phyloP scores from a whole-genome alignment of 345 rosid species.

The Arabis hirsuta region DNA sequence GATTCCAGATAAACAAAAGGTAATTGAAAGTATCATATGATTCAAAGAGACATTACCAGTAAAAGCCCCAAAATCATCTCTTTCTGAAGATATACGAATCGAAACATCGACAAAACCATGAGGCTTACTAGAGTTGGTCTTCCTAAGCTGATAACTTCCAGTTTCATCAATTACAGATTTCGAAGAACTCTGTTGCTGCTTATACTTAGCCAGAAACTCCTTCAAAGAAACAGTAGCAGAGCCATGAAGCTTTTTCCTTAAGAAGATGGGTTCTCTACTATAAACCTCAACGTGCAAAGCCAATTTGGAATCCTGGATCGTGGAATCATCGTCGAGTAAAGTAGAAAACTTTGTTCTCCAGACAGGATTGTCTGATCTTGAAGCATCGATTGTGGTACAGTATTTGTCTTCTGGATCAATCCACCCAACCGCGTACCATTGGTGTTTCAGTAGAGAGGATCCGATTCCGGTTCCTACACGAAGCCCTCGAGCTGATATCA shows the following conservation, averaged over 20 bases:
- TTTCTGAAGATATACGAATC: conserved; percentile 58
- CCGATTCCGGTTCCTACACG: conserved; percentile 47
- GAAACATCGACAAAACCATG: conserved; percentile 84
- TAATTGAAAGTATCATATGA: neutral
- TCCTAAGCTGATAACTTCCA: conserved; percentile 85
- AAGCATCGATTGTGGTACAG: conserved; percentile 75
- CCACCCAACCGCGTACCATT: conserved; percentile 98
- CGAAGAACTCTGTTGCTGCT: conserved; percentile 45
- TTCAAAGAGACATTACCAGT: conserved; percentile 46
- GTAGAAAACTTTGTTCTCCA: conserved; percentile 87
- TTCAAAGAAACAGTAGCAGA: conserved; percentile 68
- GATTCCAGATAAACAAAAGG: neutral
- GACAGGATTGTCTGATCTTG: conserved; percentile 67
- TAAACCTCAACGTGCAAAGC: conserved; percentile 71
- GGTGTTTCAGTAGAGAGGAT: conserved; percentile 76
- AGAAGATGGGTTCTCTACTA: conserved; percentile 87
- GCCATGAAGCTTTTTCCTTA: conserved; percentile 78
- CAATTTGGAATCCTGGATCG: conserved; percentile 46
- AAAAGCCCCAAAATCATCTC: conserved; percentile 47
- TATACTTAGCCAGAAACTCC: conserved; percentile 63
- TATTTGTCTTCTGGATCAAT: conserved; percentile 81
- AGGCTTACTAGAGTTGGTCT: conserved; percentile 62
- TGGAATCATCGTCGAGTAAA: conserved; percentile 53
- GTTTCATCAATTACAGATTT: conserved; percentile 55
- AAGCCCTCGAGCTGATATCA: conserved; percentile 83